phyloP scores from a whole-genome alignment of 2,329 filamentous ascomycete species.

The Xylariaceae sp. region DNA sequence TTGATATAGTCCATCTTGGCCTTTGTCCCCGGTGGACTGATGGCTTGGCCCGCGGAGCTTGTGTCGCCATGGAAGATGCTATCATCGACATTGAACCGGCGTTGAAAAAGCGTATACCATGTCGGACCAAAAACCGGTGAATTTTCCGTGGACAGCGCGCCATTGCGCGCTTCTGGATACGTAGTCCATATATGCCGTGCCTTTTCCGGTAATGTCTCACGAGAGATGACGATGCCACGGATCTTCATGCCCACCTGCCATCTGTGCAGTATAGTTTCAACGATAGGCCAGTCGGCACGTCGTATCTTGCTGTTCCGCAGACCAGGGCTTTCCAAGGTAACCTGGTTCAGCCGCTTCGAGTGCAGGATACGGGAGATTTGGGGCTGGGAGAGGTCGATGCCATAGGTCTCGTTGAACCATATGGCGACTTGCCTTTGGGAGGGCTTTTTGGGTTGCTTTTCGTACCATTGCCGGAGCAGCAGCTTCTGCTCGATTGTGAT shows the following conservation, averaged over 20 bases:
- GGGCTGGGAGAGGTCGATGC: neutral
- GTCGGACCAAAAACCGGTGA: neutral
- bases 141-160: neutral
- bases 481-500: neutral
- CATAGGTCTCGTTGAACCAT: neutral
- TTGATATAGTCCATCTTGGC: neutral
- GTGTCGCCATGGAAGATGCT: neutral
- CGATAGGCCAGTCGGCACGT: neutral
- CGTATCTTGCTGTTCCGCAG: neutral
- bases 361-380: neutral
- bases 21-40: neutral
- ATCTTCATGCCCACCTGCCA: neutral
- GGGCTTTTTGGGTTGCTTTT: neutral
- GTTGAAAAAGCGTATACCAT: neutral
- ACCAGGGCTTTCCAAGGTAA: neutral
- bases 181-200: neutral
- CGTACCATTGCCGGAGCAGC: neutral
- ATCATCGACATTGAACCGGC: neutral
- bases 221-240: neutral
- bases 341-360: neutral
- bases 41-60: neutral
- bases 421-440: neutral
- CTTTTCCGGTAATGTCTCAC: neutral
- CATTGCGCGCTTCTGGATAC: neutral
- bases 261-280: neutral